Evolutionary conservation across 257 asterid species (phyloP).

Genomic region (Ophiorrhiza pumila): DNA sequence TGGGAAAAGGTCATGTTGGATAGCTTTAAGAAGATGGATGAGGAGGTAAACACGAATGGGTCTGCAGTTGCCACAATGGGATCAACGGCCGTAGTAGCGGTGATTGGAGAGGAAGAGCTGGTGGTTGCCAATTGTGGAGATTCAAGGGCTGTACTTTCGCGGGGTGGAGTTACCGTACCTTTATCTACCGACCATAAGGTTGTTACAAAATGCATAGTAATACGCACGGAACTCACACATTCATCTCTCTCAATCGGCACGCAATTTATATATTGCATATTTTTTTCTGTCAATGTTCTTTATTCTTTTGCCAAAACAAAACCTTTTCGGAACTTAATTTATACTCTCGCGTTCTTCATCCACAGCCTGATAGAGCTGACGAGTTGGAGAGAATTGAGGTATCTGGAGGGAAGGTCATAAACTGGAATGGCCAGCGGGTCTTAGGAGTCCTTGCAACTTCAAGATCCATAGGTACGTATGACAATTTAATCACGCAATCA

Average conservation of each 20-base stretch:
- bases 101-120: slow-evolving; percentile 58
- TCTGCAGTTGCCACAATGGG: slow-evolving; percentile 51
- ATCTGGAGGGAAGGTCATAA: slow-evolving; percentile 60
- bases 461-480: slow-evolving; percentile 60
- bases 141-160: slow-evolving; percentile 68
- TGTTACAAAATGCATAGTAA: neutral
- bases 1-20: slow-evolving; percentile 58
- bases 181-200: slow-evolving; percentile 77
- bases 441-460: slow-evolving; percentile 76
- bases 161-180: slow-evolving; percentile 54
- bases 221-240: neutral
- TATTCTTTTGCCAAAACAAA: too few relatives aligned
- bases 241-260: too few relatives aligned
- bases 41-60: slow-evolving; percentile 45
- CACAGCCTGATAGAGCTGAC: slow-evolving; percentile 67
- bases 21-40: slow-evolving; percentile 59
- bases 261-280: too few relatives aligned
- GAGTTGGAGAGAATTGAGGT: slow-evolving; percentile 72
- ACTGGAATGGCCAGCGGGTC: slow-evolving; percentile 68
- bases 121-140: slow-evolving; percentile 83
- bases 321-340: too few relatives aligned
- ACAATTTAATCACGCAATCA: too few relatives aligned
- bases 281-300: neutral
- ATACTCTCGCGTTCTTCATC: neutral
- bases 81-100: slow-evolving; percentile 74